phyloP scores from a whole-genome alignment of 805 yeast genomes.

The Ogataea wickerhamii region DNA sequence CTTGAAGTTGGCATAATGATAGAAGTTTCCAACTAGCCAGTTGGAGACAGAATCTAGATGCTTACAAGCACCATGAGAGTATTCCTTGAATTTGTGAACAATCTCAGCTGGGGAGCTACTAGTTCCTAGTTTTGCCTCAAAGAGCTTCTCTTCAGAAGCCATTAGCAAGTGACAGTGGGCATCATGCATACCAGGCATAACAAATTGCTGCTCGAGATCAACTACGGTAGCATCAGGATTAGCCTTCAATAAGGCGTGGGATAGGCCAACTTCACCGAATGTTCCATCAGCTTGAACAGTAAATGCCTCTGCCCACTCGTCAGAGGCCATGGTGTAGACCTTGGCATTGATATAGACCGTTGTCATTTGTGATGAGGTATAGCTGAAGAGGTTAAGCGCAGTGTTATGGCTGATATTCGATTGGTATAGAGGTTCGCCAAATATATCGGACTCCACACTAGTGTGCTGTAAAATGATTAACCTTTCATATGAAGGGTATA shows the following conservation, averaged over 20 bases:
- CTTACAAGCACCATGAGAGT: constrained; percentile 16
- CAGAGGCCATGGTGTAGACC: constrained; percentile 17
- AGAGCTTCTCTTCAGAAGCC: constrained; percentile 26
- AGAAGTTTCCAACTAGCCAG: constrained; percentile 28
- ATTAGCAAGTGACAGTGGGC: constrained; percentile 26
- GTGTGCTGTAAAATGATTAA: too few relatives aligned
- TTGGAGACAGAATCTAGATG: constrained; percentile 23
- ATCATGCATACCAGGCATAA: constrained; percentile 30
- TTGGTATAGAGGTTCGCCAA: too few relatives aligned
- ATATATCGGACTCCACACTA: too few relatives aligned
- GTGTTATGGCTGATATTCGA: too few relatives aligned
- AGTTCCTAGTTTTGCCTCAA: constrained; percentile 24
- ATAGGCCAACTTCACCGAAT: constrained; percentile 21
- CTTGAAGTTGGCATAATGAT: constrained; percentile 24
- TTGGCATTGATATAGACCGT: constrained; percentile 25
- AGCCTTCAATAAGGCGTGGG: constrained; percentile 13
- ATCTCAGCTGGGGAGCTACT: constrained; percentile 20
- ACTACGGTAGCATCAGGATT: constrained; percentile 16
- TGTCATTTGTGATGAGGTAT: too few relatives aligned
- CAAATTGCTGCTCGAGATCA: constrained; percentile 25
- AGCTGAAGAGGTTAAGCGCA: not conserved
- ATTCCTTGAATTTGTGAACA: constrained; percentile 23
- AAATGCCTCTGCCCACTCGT: constrained; percentile 24
- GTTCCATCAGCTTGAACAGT: constrained; percentile 21
- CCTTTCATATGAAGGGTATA: too few relatives aligned